Conservation (phyloP, 768 basidiomycete genomes). For the Kwoniella sp. region DNA sequence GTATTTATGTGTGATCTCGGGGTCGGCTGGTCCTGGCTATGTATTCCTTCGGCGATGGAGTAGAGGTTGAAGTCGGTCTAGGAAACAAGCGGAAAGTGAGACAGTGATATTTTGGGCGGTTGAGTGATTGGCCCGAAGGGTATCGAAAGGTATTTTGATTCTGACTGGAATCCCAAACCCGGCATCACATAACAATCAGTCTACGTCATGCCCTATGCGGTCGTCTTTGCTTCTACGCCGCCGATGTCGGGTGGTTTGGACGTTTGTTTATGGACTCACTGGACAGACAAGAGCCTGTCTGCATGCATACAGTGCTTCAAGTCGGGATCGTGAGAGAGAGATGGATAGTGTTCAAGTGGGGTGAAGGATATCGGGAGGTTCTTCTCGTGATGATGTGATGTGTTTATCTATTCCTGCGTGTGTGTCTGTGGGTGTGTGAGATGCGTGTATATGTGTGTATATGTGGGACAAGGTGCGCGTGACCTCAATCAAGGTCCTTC, state of each 20-base stretch:
- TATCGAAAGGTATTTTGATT: slow-evolving; percentile 17
- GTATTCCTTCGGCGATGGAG: not conserved
- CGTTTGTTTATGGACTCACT: not conserved
- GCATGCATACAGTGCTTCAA: not conserved
- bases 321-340: not conserved
- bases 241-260: not conserved
- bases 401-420: not conserved
- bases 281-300: not conserved
- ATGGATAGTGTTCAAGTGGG: not conserved
- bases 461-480: too few species aligned
- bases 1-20: slow-evolving; percentile 11
- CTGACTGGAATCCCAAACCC: not conserved
- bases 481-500: too few species aligned
- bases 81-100: not conserved
- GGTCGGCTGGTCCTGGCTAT: slow-evolving; percentile 10
- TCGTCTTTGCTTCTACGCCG: not conserved
- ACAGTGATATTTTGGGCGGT: not conserved
- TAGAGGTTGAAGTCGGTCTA: too few species aligned
- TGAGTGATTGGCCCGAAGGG: not conserved
- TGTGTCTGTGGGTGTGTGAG: too few species aligned
- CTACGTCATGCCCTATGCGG: not conserved
- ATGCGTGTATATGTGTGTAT: too few species aligned
- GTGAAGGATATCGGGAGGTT: not conserved
- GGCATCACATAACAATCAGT: not conserved
- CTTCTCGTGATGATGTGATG: not conserved